Conservation (phyloP, 192 early-diverging fungal species). For the Spinellus fusiger region DNA sequence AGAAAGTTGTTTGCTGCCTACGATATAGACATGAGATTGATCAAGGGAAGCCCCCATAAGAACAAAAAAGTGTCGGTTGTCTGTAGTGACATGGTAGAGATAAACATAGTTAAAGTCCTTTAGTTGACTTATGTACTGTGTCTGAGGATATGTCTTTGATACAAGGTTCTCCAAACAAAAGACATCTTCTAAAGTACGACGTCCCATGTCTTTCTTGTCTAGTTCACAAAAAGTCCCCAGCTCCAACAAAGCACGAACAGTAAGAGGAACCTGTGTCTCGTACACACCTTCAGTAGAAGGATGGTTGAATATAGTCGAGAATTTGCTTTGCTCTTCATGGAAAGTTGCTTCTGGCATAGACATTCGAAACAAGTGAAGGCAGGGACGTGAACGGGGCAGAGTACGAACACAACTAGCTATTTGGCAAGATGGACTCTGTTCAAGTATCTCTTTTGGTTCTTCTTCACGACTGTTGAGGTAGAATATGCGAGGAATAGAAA, state of each 20-base stretch:
- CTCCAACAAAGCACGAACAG: slow-evolving; percentile 76
- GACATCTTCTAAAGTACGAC: slow-evolving; percentile 36
- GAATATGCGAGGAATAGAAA: slow-evolving; percentile 77
- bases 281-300: slow-evolving; percentile 90
- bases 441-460: neutral
- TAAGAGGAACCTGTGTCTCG: slow-evolving; percentile 80
- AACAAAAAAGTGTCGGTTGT: slow-evolving; percentile 60
- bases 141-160: neutral
- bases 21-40: slow-evolving; percentile 65
- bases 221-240: slow-evolving; percentile 61
- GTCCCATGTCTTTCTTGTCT: slow-evolving; percentile 6
- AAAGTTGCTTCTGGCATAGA: slow-evolving; percentile 78
- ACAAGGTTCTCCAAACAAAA: slow-evolving; percentile 42
- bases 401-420: slow-evolving; percentile 45
- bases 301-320: slow-evolving; percentile 78
- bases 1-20: slow-evolving; percentile 54
- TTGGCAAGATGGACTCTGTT: slow-evolving; percentile 37
- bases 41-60: slow-evolving; percentile 59
- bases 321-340: slow-evolving; percentile 62
- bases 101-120: slow-evolving; percentile 55
- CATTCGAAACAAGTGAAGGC: slow-evolving; percentile 72
- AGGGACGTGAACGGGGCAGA: slow-evolving; percentile 72
- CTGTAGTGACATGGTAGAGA: slow-evolving; percentile 67
- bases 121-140: slow-evolving; percentile 30
- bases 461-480: slow-evolving; percentile 72